These are phyloP conservation scores for Eutrema heterophyllum DNA, from an alignment of 345 rosid species.

Conservation along the genomic window DNA sequence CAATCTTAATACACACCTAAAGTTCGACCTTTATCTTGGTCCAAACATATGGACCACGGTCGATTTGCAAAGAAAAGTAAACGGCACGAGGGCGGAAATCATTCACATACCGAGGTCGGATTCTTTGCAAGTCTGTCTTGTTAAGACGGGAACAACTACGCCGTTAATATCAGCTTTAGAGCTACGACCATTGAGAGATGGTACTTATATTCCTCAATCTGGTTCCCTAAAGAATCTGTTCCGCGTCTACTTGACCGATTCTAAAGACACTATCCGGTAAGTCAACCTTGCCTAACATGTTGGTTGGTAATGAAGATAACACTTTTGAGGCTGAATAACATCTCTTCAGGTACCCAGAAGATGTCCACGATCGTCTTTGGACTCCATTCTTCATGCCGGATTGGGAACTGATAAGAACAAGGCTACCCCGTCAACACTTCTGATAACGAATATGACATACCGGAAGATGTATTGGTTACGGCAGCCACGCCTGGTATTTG, in stretches of 20 bases:
- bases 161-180: constrained; percentile 36
- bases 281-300: constrained; percentile 1
- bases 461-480: constrained; percentile 8
- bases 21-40: constrained; percentile 30
- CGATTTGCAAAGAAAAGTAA: not conserved
- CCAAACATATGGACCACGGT: constrained; percentile 30
- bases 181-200: constrained; percentile 23
- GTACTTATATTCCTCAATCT: constrained; percentile 22
- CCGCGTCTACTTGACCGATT: constrained; percentile 8
- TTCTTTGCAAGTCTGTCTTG: constrained; percentile 23
- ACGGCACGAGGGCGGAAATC: constrained; percentile 16
- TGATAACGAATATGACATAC: constrained; percentile 8
- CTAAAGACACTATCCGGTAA: constrained; percentile 15
- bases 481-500: constrained; percentile 24
- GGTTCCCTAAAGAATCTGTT: constrained; percentile 18
- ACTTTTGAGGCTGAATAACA: not conserved
- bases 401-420: constrained; percentile 6
- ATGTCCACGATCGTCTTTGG: constrained; percentile 33
- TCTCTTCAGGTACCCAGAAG: constrained; percentile 25
- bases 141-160: constrained; percentile 30
- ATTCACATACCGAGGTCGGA: constrained; percentile 18
- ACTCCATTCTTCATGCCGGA: constrained; percentile 18
- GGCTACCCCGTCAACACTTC: not conserved
- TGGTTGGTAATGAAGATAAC: not conserved
- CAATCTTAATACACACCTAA: not conserved